These are phyloP conservation scores for Corrigiola litoralis DNA, from an alignment of 179 eudicot species.

Conservation along the genomic window DNA sequence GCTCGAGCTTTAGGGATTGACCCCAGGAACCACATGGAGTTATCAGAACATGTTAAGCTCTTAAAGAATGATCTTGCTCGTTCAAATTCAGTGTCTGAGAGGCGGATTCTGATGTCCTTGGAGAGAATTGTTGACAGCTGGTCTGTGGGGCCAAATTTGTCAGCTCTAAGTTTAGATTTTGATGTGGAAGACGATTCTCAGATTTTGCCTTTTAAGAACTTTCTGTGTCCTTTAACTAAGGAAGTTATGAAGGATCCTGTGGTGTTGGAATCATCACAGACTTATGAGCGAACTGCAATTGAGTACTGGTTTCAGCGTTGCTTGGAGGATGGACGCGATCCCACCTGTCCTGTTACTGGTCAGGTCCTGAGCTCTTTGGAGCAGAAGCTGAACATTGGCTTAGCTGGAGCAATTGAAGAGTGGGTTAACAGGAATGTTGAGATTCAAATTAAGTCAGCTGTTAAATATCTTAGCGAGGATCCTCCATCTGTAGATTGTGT, in stretches of 20 bases:
- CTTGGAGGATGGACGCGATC: conserved; percentile 61
- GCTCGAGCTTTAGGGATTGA: conserved; percentile 66
- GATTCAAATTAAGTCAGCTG: conserved; percentile 47
- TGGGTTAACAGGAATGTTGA: conserved; percentile 63
- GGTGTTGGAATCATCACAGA: conserved; percentile 59
- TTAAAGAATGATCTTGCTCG: conserved; percentile 44
- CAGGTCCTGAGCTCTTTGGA: conserved; percentile 52
- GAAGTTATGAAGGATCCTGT: conserved; percentile 79
- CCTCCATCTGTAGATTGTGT: conserved; percentile 31
- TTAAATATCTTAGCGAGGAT: conserved; percentile 41
- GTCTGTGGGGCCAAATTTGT: conserved; percentile 36
- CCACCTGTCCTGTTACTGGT: conserved; percentile 69
- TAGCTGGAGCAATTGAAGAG: conserved; percentile 75
- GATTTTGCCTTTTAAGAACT: conserved; percentile 57
- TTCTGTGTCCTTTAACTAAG: conserved; percentile 64
- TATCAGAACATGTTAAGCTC: conserved; percentile 43
- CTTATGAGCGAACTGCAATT: conserved; percentile 63
- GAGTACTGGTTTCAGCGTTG: conserved; percentile 69
- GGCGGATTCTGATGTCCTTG: conserved; percentile 51
- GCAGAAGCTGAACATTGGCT: conserved; percentile 63
- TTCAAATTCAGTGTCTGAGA: conserved; percentile 49
- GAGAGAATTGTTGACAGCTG: conserved; percentile 47
- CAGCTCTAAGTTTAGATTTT: conserved; percentile 35
- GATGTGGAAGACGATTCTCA: conserved; percentile 52
- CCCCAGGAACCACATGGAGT: conserved; percentile 33